phyloP scores from a whole-genome alignment of 148 eudicot species.

The Amaranthus palmeri region DNA sequence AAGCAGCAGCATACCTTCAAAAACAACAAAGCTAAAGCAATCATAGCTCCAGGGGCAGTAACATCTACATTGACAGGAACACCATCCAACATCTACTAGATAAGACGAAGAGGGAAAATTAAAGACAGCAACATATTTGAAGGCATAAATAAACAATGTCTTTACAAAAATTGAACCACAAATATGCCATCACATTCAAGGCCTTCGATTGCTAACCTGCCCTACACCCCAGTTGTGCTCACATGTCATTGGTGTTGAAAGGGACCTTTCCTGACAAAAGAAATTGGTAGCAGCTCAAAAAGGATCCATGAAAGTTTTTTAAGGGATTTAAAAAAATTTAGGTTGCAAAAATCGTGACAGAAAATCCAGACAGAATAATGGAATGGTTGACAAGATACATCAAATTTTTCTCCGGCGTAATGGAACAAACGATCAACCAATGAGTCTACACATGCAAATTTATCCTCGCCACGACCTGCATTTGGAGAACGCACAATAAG shows the following conservation, averaged over 20 bases:
- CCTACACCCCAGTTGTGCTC: slow-evolving; percentile 62
- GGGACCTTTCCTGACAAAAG: slow-evolving; percentile 47
- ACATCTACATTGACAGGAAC: slow-evolving; percentile 74
- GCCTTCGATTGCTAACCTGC: slow-evolving; percentile 44
- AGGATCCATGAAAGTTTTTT: not conserved
- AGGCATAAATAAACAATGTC: not conserved
- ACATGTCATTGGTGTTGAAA: slow-evolving; percentile 37
- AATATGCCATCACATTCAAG: not conserved
- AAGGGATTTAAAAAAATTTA: not conserved
- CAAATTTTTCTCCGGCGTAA: slow-evolving; percentile 68
- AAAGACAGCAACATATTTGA: not conserved
- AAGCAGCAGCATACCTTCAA: slow-evolving; percentile 57
- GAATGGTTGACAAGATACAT: slow-evolving; percentile 38
- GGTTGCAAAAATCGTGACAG: not conserved
- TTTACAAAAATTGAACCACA: not conserved
- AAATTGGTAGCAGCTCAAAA: not conserved
- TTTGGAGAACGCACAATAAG: slow-evolving; percentile 21
- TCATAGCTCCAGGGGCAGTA: slow-evolving; percentile 94
- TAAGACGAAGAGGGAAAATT: not conserved
- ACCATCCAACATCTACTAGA: slow-evolving; percentile 66
- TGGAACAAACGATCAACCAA: slow-evolving; percentile 80
- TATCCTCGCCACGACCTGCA: slow-evolving; percentile 85
- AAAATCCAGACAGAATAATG: not conserved
- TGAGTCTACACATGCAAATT: slow-evolving; percentile 63
- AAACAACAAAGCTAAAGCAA: slow-evolving; percentile 86